These are phyloP conservation scores for Penicillium sp. DNA, from an alignment of 2,329 filamentous ascomycete species.

Conservation along the genomic window DNA sequence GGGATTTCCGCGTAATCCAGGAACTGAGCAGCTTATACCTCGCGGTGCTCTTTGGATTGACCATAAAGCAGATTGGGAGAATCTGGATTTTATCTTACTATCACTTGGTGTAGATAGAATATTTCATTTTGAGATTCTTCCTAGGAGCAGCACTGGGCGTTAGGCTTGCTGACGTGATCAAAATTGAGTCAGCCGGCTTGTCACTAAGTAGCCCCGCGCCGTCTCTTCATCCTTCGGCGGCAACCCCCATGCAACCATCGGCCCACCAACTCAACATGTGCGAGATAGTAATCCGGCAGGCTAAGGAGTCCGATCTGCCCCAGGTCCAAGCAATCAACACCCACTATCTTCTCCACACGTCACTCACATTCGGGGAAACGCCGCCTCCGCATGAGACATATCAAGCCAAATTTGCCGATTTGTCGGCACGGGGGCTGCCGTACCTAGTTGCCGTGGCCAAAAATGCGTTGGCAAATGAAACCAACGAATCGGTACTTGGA, in stretches of 20 bases:
- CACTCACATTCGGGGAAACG: conserved; percentile 39
- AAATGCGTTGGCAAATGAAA: not conserved
- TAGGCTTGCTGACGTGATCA: too few relatives aligned
- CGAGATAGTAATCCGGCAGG: conserved; percentile 27
- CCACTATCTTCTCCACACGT: conserved; percentile 45
- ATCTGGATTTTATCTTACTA: too few relatives aligned
- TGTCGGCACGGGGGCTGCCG: conserved; percentile 34
- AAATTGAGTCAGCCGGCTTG: too few relatives aligned
- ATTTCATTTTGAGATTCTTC: too few relatives aligned
- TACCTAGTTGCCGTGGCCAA: conserved; percentile 40
- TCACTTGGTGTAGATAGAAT: too few relatives aligned
- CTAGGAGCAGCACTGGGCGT: too few relatives aligned
- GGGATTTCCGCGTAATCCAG: too few relatives aligned
- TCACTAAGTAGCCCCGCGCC: too few relatives aligned
- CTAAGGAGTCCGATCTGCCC: conserved; percentile 36
- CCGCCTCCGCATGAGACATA: conserved; percentile 34
- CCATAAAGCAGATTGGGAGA: too few relatives aligned
- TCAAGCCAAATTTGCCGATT: conserved; percentile 30
- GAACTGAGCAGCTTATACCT: too few relatives aligned
- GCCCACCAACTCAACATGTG: not conserved
- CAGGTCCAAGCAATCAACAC: conserved; percentile 40
- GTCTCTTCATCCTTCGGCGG: not conserved
- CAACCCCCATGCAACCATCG: not conserved
- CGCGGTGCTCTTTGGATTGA: too few relatives aligned
- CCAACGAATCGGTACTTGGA: not conserved